phyloP scores from a whole-genome alignment of 2,329 filamentous ascomycete species.

The Coniochaeta ligniaria region DNA sequence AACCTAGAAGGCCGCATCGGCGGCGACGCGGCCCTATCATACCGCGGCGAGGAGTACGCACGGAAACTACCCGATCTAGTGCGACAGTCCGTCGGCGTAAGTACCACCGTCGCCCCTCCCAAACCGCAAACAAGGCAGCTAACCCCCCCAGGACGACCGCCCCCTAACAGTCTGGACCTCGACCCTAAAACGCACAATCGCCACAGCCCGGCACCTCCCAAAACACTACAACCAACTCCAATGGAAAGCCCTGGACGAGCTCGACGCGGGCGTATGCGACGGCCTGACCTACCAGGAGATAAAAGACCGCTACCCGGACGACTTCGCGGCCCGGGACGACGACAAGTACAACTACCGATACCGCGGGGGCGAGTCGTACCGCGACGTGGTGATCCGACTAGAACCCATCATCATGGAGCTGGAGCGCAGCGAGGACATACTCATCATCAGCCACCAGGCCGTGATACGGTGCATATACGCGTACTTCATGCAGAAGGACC shows the following conservation, averaged over 20 bases:
- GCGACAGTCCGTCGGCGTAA: conserved; percentile 76
- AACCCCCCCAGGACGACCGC: conserved; percentile 42
- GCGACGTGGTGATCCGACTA: conserved; percentile 93
- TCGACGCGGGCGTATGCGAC: conserved; percentile 94
- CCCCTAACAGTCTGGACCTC: conserved; percentile 58
- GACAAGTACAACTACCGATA: conserved; percentile 99
- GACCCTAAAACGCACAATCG: conserved; percentile 72
- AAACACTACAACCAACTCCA: conserved; percentile 85
- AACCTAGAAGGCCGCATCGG: conserved; percentile 89
- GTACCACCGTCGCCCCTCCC: conserved; percentile 17
- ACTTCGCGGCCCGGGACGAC: conserved; percentile 91
- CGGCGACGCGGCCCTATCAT: conserved; percentile 81
- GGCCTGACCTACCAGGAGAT: conserved; percentile 95
- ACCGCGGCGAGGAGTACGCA: conserved; percentile 82
- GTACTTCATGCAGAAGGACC: conserved; percentile 97
- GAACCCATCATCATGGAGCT: conserved; percentile 99
- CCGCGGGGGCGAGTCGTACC: conserved; percentile 88
- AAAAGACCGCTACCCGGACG: conserved; percentile 81
- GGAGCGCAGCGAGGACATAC: conserved; percentile 90
- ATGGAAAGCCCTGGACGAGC: conserved; percentile 97
- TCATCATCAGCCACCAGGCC: conserved; percentile 97
- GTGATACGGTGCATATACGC: conserved; percentile 96
- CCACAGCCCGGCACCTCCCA: conserved; percentile 79
- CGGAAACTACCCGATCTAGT: conserved; percentile 78
- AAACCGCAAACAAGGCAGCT: not conserved